Evolutionary conservation across 1,284 basidiomycete species (phyloP).

Genomic region (Sphaerobolus stellatus): DNA sequence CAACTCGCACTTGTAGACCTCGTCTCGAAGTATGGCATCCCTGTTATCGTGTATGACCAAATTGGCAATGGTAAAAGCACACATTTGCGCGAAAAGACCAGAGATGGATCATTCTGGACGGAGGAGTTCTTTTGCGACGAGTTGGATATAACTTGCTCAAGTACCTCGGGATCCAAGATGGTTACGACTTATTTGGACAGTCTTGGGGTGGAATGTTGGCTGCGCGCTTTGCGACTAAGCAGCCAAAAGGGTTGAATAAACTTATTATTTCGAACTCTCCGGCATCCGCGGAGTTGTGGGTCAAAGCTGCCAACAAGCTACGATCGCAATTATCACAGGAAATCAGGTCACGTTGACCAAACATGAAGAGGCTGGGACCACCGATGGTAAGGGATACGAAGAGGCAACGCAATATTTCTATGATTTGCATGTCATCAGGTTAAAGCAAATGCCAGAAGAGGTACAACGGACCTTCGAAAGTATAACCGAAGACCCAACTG

Average conservation of each 20-base stretch:
- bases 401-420: constrained; percentile 46
- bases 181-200: constrained; percentile 46
- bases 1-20: constrained; percentile 38
- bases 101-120: constrained; percentile 41
- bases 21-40: constrained; percentile 27
- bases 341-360: constrained; percentile 44
- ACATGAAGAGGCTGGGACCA: constrained; percentile 49
- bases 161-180: constrained; percentile 35
- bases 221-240: constrained; percentile 29
- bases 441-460: constrained; percentile 44
- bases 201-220: constrained; percentile 53
- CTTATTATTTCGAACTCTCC: constrained; percentile 39
- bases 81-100: constrained; percentile 37
- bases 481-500: constrained; percentile 41
- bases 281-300: constrained; percentile 26
- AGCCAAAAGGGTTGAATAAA: constrained; percentile 39
- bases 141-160: constrained; percentile 43
- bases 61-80: constrained; percentile 47
- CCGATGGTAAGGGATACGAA: constrained; percentile 44
- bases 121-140: constrained; percentile 48
- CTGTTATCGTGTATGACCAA: constrained; percentile 53
- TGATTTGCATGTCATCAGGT: constrained; percentile 42
- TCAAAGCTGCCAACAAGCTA: not conserved
- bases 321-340: constrained; percentile 32
- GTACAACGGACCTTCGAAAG: constrained; percentile 24